These are phyloP conservation scores for Voacanga thouarsii DNA, from an alignment of 257 asterid genomes.

Conservation along the genomic window DNA sequence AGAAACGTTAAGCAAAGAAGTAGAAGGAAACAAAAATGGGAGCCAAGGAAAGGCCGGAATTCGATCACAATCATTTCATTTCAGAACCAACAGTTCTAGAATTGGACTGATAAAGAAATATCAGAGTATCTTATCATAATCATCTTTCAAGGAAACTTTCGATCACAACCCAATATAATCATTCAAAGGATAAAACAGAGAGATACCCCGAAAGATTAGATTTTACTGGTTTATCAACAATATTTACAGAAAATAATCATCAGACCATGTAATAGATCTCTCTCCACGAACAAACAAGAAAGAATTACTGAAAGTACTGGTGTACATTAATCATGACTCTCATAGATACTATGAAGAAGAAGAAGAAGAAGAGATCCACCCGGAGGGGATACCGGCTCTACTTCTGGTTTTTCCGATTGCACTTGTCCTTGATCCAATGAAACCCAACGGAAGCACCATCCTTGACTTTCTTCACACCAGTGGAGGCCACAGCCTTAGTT, in stretches of 20 bases:
- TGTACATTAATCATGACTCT: background rate
- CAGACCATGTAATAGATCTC: background rate
- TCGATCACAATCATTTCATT: too few species aligned
- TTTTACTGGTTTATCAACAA: background rate
- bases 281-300: background rate
- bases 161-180: background rate
- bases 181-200: background rate
- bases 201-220: background rate
- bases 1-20: too few species aligned
- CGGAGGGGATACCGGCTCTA: background rate
- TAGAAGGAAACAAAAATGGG: background rate
- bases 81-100: background rate
- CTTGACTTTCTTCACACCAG: constrained; percentile 77
- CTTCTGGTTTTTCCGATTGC: constrained; percentile 48
- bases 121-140: too few species aligned
- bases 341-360: background rate
- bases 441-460: constrained; percentile 64
- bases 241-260: background rate
- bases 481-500: constrained; percentile 54
- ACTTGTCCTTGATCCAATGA: constrained; percentile 73
- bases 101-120: too few species aligned
- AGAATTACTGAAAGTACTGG: background rate
- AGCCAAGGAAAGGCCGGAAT: background rate
- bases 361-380: background rate
- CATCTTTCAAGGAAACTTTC: background rate